Evolutionary conservation across 2,329 filamentous ascomycete genomes (phyloP), one percentile per base, ranked within the genome.

Genomic region (Trichoderma brevicompactum): DNA sequence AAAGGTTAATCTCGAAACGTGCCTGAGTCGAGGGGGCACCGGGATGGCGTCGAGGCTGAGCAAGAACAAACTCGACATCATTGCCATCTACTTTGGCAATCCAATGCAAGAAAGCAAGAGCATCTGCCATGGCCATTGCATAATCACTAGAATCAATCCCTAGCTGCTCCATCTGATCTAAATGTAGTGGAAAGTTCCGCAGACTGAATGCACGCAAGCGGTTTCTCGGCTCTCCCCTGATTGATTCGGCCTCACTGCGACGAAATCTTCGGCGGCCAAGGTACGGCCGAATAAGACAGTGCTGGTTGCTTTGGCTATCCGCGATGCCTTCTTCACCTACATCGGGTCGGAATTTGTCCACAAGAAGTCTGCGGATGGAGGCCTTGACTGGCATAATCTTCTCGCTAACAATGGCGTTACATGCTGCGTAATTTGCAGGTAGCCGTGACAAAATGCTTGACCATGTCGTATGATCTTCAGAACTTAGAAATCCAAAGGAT

Each of bases 21-120:
- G 23, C 3, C 6, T 17, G 6, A 12, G 13, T 36, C 46, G n/a
- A 10, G 2, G 6, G 15, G 34, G 10, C 19, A 19, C 17, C 17
- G 0, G 32, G 5, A 49, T 41, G 17, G 46, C 2, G 54, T 61
- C 71, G 67, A 19, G 67, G 56, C 1, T 67, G 69, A 7, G 71
- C 80, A 2, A 87, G 77, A 0, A 87, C 84, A 68, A 86, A 87
- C 55, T 87, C 83, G 2, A 87, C 77, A 52, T 85, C 84, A 41
- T 81, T 81, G 0, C 79, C 84, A 67, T 87, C 83, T 0, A 85
- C 70, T 10, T 73, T 67, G 0, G 76, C 79, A 1, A 69, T 52
- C 83, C 82, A 87, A 66, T 84, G 80, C 58, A 87, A 73, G 2
- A 81, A 74, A 0, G 84, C 83, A 0, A 87, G 76, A 0, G 79